Percentiles rank a stretch among this genome's conserved stretches.
Conservation (phyloP, 2,329 filamentous ascomycete species). For the Hypocrella siamensis region DNA sequence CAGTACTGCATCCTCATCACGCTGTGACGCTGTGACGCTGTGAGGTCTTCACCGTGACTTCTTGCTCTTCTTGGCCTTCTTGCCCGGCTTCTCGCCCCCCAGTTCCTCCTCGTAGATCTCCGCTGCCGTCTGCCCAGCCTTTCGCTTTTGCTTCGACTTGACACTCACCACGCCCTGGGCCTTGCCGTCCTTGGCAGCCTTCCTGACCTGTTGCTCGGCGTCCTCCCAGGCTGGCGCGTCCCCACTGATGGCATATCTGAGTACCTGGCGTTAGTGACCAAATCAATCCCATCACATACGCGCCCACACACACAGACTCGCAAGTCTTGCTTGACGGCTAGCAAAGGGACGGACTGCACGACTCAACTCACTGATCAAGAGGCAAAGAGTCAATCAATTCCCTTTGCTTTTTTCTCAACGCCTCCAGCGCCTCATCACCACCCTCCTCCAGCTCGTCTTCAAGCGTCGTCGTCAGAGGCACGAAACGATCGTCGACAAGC, state of each 20-base stretch:
- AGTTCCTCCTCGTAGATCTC: constrained; percentile 48
- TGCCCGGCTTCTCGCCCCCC: constrained; percentile 41
- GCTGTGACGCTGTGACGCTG: no score
- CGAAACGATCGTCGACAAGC: constrained; percentile 47
- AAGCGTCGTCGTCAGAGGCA: constrained; percentile 53
- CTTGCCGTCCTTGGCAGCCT: constrained; percentile 36
- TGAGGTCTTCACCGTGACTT: constrained; percentile 13
- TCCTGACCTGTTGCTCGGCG: constrained; percentile 60
- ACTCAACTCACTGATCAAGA: constrained; percentile 44
- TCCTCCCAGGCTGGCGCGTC: constrained; percentile 47
- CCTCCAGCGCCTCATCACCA: constrained; percentile 57
- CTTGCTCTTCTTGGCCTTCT: constrained; percentile 33
- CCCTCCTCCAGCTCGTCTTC: constrained; percentile 76
- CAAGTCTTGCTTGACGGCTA: background rate
- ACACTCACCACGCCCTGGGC: constrained; percentile 59
- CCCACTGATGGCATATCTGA: constrained; percentile 49
- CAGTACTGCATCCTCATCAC: no score
- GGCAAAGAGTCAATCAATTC: constrained; percentile 83
- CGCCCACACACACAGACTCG: background rate
- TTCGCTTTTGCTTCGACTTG: constrained; percentile 68
- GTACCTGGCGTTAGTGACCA: background rate
- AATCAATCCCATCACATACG: no score
- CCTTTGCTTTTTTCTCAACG: constrained; percentile 64
- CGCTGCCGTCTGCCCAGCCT: constrained; percentile 43
- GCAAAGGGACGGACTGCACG: background rate